These are phyloP conservation scores for Mycena leptocephala DNA, from an alignment of 768 basidiomycete genomes.

Conservation along the genomic window DNA sequence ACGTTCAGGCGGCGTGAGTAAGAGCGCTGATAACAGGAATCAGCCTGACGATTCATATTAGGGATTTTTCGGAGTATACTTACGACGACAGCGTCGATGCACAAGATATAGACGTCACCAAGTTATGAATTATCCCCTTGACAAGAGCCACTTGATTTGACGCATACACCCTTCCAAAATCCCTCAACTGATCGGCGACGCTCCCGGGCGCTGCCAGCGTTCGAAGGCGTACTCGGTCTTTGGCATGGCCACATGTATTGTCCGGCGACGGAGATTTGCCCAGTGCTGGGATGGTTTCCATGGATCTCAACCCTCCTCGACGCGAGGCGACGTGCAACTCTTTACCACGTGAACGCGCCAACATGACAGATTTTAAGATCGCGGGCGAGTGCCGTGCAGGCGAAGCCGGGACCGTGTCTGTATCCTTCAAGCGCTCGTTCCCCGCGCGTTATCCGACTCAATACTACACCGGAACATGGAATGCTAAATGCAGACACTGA, in stretches of 20 bases:
- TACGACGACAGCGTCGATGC: conserved; percentile 32
- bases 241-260: conserved; percentile 32
- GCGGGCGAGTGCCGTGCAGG: conserved; percentile 13
- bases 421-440: conserved; percentile 29
- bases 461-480: conserved; percentile 20
- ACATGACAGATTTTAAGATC: conserved; percentile 18
- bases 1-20: conserved; percentile 24
- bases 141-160: conserved; percentile 27
- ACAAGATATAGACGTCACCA: conserved; percentile 11
- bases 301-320: conserved; percentile 13
- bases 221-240: background rate
- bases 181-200: background rate
- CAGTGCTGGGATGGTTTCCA: conserved; percentile 24
- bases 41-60: background rate
- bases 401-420: background rate
- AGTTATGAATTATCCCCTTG: conserved; percentile 32
- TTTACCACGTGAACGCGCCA: conserved; percentile 28
- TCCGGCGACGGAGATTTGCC: background rate
- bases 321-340: background rate
- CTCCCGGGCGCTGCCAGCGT: background rate
- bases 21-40: background rate
- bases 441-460: conserved; percentile 2
- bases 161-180: conserved; percentile 12
- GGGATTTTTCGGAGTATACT: conserved; percentile 17
- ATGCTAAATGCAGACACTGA: conserved; percentile 16